These are phyloP conservation scores for Sporothrix dimorphospora DNA, from an alignment of 2,329 filamentous ascomycete species.

Conservation along the genomic window DNA sequence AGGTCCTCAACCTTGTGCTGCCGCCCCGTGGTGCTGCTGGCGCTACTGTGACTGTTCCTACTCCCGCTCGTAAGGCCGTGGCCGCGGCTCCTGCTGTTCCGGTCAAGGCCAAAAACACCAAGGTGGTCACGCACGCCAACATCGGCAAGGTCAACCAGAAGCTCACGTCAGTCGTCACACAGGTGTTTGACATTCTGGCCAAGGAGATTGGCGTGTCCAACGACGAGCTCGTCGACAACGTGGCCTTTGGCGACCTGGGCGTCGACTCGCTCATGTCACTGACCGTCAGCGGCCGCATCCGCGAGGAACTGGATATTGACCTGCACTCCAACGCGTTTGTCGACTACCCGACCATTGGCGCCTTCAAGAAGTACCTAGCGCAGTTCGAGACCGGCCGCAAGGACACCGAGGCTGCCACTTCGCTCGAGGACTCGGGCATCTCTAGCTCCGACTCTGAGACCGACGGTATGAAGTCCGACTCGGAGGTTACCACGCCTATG, in stretches of 20 bases:
- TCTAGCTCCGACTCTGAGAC: conserved; percentile 50
- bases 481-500: conserved; percentile 56
- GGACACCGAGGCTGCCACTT: conserved; percentile 32
- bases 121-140: conserved; percentile 51
- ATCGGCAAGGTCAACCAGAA: conserved; percentile 56
- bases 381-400: conserved; percentile 45
- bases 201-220: conserved; percentile 59
- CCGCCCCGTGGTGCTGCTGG: conserved; percentile 58
- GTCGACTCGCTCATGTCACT: conserved; percentile 66
- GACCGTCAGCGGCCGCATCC: conserved; percentile 59
- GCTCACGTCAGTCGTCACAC: conserved; percentile 50
- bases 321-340: conserved; percentile 57
- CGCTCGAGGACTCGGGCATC: conserved; percentile 41
- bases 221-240: conserved; percentile 60
- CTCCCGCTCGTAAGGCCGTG: conserved; percentile 40
- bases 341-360: conserved; percentile 57
- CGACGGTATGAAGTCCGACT: conserved; percentile 52
- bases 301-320: conserved; percentile 61
- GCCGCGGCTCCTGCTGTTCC: conserved; percentile 41
- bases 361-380: conserved; percentile 52
- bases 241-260: conserved; percentile 60
- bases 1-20: conserved; percentile 67
- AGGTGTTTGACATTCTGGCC: conserved; percentile 58
- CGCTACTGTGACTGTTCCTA: conserved; percentile 40
- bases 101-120: conserved; percentile 44